Evolutionary conservation across 179 eudicot species (phyloP), one percentile per base, ranked within the genome.

Genomic region (Actinidia arguta): DNA sequence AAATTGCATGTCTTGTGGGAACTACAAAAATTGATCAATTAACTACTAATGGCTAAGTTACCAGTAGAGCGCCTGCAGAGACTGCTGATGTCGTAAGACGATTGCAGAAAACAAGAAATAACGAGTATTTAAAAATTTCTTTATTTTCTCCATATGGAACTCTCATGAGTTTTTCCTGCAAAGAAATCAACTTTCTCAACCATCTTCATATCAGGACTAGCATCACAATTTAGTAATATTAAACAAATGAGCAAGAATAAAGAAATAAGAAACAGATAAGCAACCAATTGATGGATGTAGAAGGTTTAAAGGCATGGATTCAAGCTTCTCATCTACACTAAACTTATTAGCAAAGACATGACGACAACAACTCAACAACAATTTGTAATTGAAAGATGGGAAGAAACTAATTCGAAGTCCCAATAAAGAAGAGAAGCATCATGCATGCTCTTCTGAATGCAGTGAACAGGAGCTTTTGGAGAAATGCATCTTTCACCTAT

Each of bases 81-180:
- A 93, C 95, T 77, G 97, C 97, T 4, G 98, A 93, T 59, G 99
- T 96, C 47, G 90, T 85, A 68, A 96, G 91, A 71, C 99, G 99
- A 85, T 96, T 95, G 91, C 98, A 96, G 83, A 96, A 93, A 85
- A 96, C 99, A 69, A 95, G 93, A 90, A 96, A 96, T 51, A 96
- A 80, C 3, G 99, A 95, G 88, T 91, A 89, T 64, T 69, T 95
- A 69, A 95, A 96, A 82, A 79, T 93, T 69, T 96, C 99, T 86
- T 92, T 92, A 64, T 89, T 78, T 75, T 90, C 86, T 52, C 98
- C 99, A 73, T 95, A 96, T 42, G 99, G 99, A 84, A 96, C 92
- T 89, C 95, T 93, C 99, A 93, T 96, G 80, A 96, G 91, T 91
- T 96, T 96, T 81, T 96, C 99, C 99, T 96, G 94, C 87, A 92